phyloP scores from a whole-genome alignment of 768 basidiomycete genomes.

The Strobilomyces echinocephalus region DNA sequence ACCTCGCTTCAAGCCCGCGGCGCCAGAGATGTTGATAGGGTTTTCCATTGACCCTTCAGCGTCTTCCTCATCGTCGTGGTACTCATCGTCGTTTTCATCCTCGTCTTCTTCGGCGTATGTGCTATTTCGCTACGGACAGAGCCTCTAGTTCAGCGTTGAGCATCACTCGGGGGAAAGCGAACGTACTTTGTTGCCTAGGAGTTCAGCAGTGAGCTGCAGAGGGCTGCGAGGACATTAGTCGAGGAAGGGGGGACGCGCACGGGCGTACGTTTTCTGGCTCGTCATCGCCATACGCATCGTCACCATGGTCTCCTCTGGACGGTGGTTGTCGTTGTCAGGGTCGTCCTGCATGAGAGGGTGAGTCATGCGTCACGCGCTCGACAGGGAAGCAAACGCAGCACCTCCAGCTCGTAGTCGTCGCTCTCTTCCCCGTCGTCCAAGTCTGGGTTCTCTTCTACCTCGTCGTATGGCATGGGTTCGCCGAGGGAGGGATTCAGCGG shows the following conservation, averaged over 20 bases:
- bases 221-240: constrained; percentile 1
- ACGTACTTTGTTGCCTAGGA: constrained; percentile 14
- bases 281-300: neutral
- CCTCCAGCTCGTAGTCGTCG: constrained; percentile 26
- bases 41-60: constrained; percentile 10
- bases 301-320: constrained; percentile 7
- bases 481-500: constrained; percentile 18
- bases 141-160: neutral
- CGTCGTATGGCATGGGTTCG: neutral
- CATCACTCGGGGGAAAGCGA: neutral
- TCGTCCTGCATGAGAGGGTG: constrained; percentile 16
- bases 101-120: neutral
- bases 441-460: constrained; percentile 7
- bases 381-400: constrained; percentile 3
- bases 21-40: constrained; percentile 7
- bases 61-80: constrained; percentile 14
- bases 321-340: constrained; percentile 9
- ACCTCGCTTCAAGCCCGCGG: constrained; percentile 23
- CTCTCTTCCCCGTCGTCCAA: constrained; percentile 22
- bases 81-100: constrained; percentile 19
- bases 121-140: constrained; percentile 16
- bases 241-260: neutral
- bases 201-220: constrained; percentile 23
- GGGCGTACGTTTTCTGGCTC: constrained; percentile 11
- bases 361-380: neutral